These are phyloP conservation scores for Euphrasia arctica DNA, from an alignment of 305 asterid species.

Conservation along the genomic window DNA sequence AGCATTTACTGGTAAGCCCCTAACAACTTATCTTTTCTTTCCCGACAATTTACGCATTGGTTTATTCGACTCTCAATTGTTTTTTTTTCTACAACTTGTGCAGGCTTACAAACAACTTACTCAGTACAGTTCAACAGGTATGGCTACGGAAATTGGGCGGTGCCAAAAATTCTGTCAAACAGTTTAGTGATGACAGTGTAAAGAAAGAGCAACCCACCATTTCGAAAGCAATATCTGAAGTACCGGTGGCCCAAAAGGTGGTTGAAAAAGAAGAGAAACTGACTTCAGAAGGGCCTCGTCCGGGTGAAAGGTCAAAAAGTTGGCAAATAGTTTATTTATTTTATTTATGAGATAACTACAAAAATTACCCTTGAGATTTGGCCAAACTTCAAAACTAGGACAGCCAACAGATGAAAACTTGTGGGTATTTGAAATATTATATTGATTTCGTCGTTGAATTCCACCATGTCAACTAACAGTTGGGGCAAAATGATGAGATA, in stretches of 20 bases:
- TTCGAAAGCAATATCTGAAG: constrained; percentile 49
- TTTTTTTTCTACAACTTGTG: constrained; percentile 20
- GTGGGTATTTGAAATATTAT: background rate
- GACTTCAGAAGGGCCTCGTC: constrained; percentile 63
- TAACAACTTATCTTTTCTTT: constrained; percentile 1
- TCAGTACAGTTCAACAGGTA: constrained; percentile 86
- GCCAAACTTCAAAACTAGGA: background rate
- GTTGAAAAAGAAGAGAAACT: constrained; percentile 41
- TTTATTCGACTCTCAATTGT: background rate
- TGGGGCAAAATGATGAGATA: too few relatives aligned
- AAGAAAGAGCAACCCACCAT: constrained; percentile 47
- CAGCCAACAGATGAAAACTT: background rate
- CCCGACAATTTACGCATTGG: background rate
- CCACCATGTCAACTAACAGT: too few relatives aligned
- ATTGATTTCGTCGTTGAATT: too few relatives aligned
- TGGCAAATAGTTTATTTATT: constrained; percentile 13
- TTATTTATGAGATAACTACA: background rate
- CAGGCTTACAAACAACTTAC: constrained; percentile 94
- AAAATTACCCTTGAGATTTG: background rate
- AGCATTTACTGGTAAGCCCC: constrained; percentile 86
- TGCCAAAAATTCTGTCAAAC: constrained; percentile 56
- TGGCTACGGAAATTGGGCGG: constrained; percentile 96
- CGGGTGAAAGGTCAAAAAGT: constrained; percentile 87
- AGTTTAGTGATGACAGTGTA: constrained; percentile 42
- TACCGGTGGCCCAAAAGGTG: constrained; percentile 36